Percentiles rank a stretch among this genome's conserved stretches.
Conservation (phyloP, 768 basidiomycete genomes). For the Daedalea quercina region DNA sequence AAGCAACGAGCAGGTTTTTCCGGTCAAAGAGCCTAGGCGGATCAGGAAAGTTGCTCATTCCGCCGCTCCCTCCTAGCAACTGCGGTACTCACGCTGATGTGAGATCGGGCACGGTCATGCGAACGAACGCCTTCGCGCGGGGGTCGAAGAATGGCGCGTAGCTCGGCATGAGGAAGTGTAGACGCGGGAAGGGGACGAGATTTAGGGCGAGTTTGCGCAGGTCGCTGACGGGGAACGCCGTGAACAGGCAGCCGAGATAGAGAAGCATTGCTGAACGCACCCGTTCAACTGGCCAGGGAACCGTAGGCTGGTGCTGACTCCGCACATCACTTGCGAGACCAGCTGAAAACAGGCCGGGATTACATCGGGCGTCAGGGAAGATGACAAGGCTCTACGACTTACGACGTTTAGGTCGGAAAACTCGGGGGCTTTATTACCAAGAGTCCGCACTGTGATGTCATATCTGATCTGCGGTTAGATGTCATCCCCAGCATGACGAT, state of each 20-base stretch:
- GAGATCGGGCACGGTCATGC: conserved; percentile 57
- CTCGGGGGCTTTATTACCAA: conserved; percentile 57
- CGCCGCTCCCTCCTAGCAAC: background rate
- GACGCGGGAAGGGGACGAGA: conserved; percentile 94
- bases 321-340: conserved; percentile 89
- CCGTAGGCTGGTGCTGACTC: conserved; percentile 85
- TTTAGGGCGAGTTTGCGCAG: conserved; percentile 90
- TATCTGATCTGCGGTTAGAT: conserved; percentile 38
- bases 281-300: conserved; percentile 95
- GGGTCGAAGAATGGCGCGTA: conserved; percentile 85
- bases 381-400: conserved; percentile 14
- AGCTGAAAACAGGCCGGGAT: conserved; percentile 32
- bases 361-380: background rate
- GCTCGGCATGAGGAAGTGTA: conserved; percentile 95
- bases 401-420: conserved; percentile 70
- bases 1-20: conserved; percentile 74
- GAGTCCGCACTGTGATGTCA: conserved; percentile 57
- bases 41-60: conserved; percentile 2
- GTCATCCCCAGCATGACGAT: background rate
- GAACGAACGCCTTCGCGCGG: conserved; percentile 53
- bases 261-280: conserved; percentile 29
- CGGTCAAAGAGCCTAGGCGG: conserved; percentile 66
- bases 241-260: background rate
- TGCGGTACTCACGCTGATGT: conserved; percentile 55
- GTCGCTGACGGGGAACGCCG: conserved; percentile 42